Conservation (phyloP, 2,329 filamentous ascomycete genomes). For the Alternaria solani region DNA sequence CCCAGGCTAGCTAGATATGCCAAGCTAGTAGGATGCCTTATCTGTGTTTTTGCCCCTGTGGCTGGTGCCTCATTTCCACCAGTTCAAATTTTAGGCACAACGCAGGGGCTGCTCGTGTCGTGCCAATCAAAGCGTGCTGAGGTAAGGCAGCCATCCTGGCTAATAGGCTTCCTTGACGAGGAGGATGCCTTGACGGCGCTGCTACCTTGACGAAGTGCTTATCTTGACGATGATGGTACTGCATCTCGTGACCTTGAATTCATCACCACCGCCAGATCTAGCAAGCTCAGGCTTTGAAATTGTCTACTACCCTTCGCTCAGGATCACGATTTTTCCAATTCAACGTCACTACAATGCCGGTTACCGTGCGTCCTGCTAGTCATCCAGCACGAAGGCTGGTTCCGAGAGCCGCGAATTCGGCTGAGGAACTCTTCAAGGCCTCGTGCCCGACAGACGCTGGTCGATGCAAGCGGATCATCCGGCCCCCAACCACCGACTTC, state of each 20-base stretch:
- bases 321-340: background rate
- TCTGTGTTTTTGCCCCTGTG: background rate
- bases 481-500: background rate
- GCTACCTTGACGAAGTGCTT: background rate
- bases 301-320: background rate
- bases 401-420: background rate
- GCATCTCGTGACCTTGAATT: accelerated
- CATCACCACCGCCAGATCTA: background rate
- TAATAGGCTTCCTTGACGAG: background rate
- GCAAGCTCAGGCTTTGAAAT: background rate
- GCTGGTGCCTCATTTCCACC: too few species aligned
- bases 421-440: background rate
- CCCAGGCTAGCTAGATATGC: too few species aligned
- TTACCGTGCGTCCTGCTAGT: background rate
- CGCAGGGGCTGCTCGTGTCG: too few species aligned
- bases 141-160: background rate
- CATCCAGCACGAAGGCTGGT: background rate
- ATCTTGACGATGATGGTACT: background rate
- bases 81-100: background rate
- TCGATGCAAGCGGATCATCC: background rate
- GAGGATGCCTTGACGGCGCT: background rate
- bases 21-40: too few species aligned
- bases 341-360: background rate
- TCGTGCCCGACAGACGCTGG: background rate
- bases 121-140: background rate